phyloP scores from a whole-genome alignment of 805 yeast species.

The Maudiozyma saulgeensis region DNA sequence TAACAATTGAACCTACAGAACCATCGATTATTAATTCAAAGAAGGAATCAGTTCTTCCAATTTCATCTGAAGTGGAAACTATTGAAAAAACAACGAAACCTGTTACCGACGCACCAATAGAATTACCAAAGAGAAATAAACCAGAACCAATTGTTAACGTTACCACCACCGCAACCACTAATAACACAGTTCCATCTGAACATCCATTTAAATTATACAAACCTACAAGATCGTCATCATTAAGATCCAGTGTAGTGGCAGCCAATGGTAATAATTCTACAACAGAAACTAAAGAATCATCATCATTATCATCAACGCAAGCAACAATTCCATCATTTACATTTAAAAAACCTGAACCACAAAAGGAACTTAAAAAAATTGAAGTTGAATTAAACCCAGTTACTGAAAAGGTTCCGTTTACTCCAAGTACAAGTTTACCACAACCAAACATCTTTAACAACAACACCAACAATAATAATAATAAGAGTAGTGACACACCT shows the following conservation, averaged over 20 bases:
- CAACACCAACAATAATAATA: too few species aligned
- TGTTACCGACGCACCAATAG: neutral
- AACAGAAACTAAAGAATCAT: too few species aligned
- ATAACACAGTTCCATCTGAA: neutral
- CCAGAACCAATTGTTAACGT: neutral
- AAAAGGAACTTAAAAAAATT: too few species aligned
- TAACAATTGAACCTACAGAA: too few species aligned
- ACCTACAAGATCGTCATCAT: constrained; percentile 32
- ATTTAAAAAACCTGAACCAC: neutral
- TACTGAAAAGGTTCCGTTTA: too few species aligned
- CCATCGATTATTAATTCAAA: too few species aligned
- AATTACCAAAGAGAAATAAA: neutral
- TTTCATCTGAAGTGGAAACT: neutral
- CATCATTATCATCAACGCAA: too few species aligned
- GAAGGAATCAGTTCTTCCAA: too few species aligned
- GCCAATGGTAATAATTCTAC: neutral
- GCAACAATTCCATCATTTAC: neutral
- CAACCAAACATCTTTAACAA: too few species aligned
- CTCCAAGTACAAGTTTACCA: too few species aligned
- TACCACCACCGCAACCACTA: neutral
- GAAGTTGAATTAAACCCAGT: too few species aligned
- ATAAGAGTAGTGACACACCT: too few species aligned
- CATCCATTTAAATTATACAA: constrained; percentile 24
- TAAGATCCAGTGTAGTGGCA: constrained; percentile 26
- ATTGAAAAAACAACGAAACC: neutral